A percentile compares a stretch with the other conserved stretches of the same genome.
Evolutionary conservation across 225 moss, liverwort and hornwort genomes (phyloP).

Genomic region (Polytrichum commune): DNA sequence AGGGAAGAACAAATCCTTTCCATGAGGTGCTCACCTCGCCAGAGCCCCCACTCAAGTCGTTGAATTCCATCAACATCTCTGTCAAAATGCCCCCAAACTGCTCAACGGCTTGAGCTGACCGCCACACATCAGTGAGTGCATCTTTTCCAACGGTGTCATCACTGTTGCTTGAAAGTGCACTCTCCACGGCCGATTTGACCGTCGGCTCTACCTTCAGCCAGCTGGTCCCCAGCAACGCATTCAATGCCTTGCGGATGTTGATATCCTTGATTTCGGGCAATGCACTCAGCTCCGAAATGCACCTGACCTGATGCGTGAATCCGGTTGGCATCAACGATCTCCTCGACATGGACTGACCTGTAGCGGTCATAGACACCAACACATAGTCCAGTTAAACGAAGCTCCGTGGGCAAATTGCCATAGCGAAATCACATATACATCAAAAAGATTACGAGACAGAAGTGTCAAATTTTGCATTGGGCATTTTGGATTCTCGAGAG

Average conservation of each 20-base stretch:
- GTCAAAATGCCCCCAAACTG: constrained; percentile 49
- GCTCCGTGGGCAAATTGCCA: too few relatives aligned
- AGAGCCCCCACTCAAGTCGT: constrained; percentile 45
- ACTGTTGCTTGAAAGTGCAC: constrained; percentile 30
- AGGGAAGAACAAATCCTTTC: background rate
- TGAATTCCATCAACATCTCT: constrained; percentile 46
- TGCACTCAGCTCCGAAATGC: constrained; percentile 38
- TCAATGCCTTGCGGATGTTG: constrained; percentile 38
- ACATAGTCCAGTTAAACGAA: too few relatives aligned
- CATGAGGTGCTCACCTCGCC: constrained; percentile 39
- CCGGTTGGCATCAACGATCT: constrained; percentile 15
- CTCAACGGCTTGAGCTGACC: constrained; percentile 58
- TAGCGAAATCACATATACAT: too few relatives aligned
- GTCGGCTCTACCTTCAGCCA: constrained; percentile 44
- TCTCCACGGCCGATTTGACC: constrained; percentile 32
- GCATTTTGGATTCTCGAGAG: too few relatives aligned
- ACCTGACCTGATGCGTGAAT: constrained; percentile 30
- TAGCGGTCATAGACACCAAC: background rate
- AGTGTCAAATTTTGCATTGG: too few relatives aligned
- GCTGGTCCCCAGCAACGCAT: constrained; percentile 43
- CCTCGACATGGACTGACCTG: constrained; percentile 29
- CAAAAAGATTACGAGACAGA: too few relatives aligned
- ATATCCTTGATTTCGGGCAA: constrained; percentile 53
- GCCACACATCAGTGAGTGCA: constrained; percentile 47
- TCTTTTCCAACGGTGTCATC: constrained; percentile 45